Base-by-base conservation (phyloP, 805 yeast species). In the Candida coquimbonensis region DNA sequence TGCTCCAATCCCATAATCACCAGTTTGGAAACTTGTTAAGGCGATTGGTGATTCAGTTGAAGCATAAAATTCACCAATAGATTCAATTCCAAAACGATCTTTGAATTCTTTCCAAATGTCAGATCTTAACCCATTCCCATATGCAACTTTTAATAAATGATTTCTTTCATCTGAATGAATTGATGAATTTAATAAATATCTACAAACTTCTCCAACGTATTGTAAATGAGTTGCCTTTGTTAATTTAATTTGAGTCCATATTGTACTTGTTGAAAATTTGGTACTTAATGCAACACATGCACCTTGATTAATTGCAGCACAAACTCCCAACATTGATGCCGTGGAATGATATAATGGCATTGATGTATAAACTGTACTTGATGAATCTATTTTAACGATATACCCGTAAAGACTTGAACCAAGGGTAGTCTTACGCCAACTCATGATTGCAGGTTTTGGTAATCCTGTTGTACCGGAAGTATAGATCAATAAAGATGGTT, bases 291-390 rank as follows among this genome's bases (percentile, higher is more conserved):
- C 85, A 40, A 84, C 77, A 52, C 89, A 78, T 1, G 84, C 93
- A 42, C 96, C 96, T 38, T 66, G 68, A 27, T 75, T 68, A 40
- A 78, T 63, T 0, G 82, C 70, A 1, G 95, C 89, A 57, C 90
- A 72, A 7, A 83, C 78, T 12, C 96, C 96, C 45, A 90, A 66
- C 64, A 88, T 74, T 0, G 96, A 85, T 4, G 96, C 97, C 0
- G 97, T 90, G 1, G 96, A 87, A 63, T 90, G 98, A 61, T 91
- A 90, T 49, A 91, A 69, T 2, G 98, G 98, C 98, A 90, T 90
- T 1, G 96, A 87, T 0, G 96, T 87, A 67, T 84, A 85, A 9
- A 87, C 81, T 12, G 73, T 76, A 14, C 85, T 78, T 5, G 68
- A 60, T 7, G 63, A 50, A n/a, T 68, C 63, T 53, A 87, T 70